Evolutionary conservation across 2,329 filamentous ascomycete genomes (phyloP).

Genomic region (Tolypocladium paradoxum): DNA sequence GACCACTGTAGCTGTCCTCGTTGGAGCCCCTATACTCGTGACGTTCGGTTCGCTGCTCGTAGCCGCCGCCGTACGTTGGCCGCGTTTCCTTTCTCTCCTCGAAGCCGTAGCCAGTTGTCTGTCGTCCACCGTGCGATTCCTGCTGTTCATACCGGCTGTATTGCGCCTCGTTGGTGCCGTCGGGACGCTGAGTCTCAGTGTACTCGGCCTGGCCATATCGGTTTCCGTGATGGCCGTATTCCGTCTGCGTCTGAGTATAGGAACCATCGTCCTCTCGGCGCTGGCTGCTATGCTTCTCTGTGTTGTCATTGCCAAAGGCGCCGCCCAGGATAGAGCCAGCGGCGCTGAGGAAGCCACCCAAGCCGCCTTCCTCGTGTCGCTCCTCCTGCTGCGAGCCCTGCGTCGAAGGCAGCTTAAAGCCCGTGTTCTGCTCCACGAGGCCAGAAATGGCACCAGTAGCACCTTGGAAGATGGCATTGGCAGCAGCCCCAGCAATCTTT

Average conservation of each 20-base stretch:
- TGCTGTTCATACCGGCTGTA: conserved; percentile 54
- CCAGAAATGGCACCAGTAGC: conserved; percentile 41
- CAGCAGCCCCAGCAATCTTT: conserved; percentile 44
- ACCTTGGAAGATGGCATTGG: conserved; percentile 46
- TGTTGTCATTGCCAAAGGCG: conserved; percentile 44
- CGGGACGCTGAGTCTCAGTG: conserved; percentile 44
- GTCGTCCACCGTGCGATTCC: conserved; percentile 24
- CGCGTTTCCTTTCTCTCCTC: conserved; percentile 46
- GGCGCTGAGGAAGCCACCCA: conserved; percentile 62
- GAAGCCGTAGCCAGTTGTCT: conserved; percentile 42
- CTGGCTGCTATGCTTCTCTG: conserved; percentile 40
- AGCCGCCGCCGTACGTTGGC: conserved; percentile 40
- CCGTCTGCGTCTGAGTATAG: conserved; percentile 48
- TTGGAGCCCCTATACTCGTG: conserved; percentile 31
- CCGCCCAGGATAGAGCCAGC: conserved; percentile 57
- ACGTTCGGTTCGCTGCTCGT: conserved; percentile 47
- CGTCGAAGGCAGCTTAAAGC: conserved; percentile 26
- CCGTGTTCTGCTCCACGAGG: conserved; percentile 35
- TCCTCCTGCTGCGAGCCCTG: conserved; percentile 14
- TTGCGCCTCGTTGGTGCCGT: conserved; percentile 46
- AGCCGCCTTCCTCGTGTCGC: conserved; percentile 48
- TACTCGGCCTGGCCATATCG: conserved; percentile 52
- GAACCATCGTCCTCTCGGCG: conserved; percentile 48
- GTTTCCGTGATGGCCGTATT: conserved; percentile 47
- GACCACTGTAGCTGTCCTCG: conserved; percentile 11